These are phyloP conservation scores for Eimeria acervulina DNA, from an alignment of 169 alveolate genomes.

Conservation along the genomic window DNA sequence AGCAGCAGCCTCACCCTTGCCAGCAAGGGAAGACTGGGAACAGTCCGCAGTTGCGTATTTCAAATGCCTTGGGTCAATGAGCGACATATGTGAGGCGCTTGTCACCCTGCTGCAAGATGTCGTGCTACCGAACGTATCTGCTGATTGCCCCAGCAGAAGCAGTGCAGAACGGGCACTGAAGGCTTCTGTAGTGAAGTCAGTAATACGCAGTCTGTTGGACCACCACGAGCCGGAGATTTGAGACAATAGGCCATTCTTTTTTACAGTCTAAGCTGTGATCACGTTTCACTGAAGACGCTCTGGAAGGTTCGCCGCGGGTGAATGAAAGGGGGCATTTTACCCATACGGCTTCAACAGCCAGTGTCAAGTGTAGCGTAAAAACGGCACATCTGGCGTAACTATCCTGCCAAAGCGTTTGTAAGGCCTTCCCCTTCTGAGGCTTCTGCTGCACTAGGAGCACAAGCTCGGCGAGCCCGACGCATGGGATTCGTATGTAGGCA, in stretches of 20 bases:
- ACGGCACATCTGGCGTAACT: not conserved
- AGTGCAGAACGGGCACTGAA: conserved; percentile 37
- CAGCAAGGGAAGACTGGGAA: conserved; percentile 34
- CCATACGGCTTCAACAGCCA: not conserved
- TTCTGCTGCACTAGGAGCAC: not conserved
- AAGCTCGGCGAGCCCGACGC: not conserved
- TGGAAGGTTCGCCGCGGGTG: not conserved
- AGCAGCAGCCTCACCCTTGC: conserved; percentile 53
- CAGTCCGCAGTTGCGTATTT: conserved; percentile 15
- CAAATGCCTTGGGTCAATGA: conserved; percentile 66
- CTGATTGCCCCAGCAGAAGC: conserved; percentile 8
- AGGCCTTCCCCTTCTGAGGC: not conserved
- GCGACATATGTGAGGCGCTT: conserved; percentile 73
- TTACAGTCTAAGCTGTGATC: not conserved
- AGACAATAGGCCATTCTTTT: not conserved
- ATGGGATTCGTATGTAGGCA: not conserved
- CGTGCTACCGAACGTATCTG: conserved; percentile 46
- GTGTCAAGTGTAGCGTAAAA: not conserved
- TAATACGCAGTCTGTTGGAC: conserved; percentile 28
- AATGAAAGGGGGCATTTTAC: not conserved
- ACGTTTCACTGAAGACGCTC: not conserved
- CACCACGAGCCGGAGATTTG: conserved; percentile 12
- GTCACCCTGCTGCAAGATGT: conserved; percentile 42
- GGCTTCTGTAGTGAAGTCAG: conserved; percentile 66
- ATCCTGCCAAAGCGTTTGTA: too few relatives aligned